phyloP scores from a whole-genome alignment of 495 filamentous ascomycete genomes.

The Opeltia flavorubescens region DNA sequence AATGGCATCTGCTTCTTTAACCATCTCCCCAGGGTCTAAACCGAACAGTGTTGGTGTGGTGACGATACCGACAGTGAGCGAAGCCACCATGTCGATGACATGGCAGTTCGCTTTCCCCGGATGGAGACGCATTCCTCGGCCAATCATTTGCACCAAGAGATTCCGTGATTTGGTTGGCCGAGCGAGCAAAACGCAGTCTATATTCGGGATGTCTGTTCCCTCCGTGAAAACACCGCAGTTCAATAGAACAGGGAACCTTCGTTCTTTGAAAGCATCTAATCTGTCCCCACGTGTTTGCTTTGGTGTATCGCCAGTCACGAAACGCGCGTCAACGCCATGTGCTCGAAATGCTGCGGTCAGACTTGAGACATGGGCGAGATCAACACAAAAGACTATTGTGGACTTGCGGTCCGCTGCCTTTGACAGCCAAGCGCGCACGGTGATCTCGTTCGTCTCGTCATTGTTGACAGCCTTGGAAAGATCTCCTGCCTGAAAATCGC shows the following conservation, averaged over 20 bases:
- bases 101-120: conserved; percentile 79
- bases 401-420: conserved; percentile 62
- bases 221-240: conserved; percentile 97
- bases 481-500: conserved; percentile 63
- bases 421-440: conserved; percentile 69
- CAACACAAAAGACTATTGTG: conserved; percentile 85
- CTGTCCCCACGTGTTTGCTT: conserved; percentile 47
- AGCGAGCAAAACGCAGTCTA: conserved; percentile 84
- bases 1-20: conserved; percentile 44
- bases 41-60: conserved; percentile 90
- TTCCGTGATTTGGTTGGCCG: conserved; percentile 83
- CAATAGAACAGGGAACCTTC: conserved; percentile 75
- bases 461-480: conserved; percentile 77
- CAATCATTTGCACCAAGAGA: conserved; percentile 94
- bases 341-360: conserved; percentile 63
- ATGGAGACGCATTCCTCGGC: conserved; percentile 73
- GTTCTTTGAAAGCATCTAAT: conserved; percentile 56
- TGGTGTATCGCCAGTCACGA: conserved; percentile 65
- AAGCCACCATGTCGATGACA: conserved; percentile 91
- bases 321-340: conserved; percentile 68
- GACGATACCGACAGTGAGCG: conserved; percentile 64
- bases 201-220: conserved; percentile 93
- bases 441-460: conserved; percentile 58
- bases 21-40: conserved; percentile 68
- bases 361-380: conserved; percentile 60